Conservation (phyloP, 2,329 filamentous ascomycete genomes). For the Cadophora luteo-olivacea region DNA sequence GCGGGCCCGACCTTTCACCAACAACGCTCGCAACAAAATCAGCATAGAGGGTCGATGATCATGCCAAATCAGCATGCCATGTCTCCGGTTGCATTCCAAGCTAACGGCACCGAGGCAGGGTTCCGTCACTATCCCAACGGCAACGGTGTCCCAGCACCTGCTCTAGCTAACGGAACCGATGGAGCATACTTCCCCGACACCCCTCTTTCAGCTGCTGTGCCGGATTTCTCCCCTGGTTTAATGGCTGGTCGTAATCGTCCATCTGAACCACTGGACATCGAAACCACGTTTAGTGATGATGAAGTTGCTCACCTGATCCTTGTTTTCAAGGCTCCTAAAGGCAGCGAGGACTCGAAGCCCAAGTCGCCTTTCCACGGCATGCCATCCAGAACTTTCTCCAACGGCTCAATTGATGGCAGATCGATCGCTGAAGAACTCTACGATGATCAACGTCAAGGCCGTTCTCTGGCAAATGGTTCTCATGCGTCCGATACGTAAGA, state of each 20-base stretch:
- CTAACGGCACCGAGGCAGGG: constrained; percentile 42
- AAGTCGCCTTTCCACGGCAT: constrained; percentile 48
- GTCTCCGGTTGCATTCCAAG: constrained; percentile 41
- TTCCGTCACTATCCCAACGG: constrained; percentile 38
- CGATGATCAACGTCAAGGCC: constrained; percentile 48
- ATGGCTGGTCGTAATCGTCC: neutral
- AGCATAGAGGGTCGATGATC: constrained; percentile 39
- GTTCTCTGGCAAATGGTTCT: constrained; percentile 45
- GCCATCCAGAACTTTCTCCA: constrained; percentile 58
- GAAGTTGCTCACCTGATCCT: constrained; percentile 60
- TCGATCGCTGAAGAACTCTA: constrained; percentile 56
- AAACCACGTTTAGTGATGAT: constrained; percentile 56
- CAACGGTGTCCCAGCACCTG: constrained; percentile 23
- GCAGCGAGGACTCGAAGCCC: constrained; percentile 45
- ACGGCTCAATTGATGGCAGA: constrained; percentile 60
- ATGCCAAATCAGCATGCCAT: constrained; percentile 40
- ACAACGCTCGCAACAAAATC: constrained; percentile 32
- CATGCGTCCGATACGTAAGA: constrained; percentile 48
- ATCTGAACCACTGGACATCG: constrained; percentile 41
- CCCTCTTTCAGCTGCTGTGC: constrained; percentile 66
- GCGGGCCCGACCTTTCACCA: constrained; percentile 63
- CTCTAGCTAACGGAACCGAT: constrained; percentile 48
- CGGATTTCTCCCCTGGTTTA: constrained; percentile 56
- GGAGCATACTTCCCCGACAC: constrained; percentile 51
- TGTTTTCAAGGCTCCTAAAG: constrained; percentile 51